Evolutionary conservation across 2,329 filamentous ascomycete species (phyloP), one percentile per base, ranked within the genome.

Genomic region (Aspergillus viridinutans): DNA sequence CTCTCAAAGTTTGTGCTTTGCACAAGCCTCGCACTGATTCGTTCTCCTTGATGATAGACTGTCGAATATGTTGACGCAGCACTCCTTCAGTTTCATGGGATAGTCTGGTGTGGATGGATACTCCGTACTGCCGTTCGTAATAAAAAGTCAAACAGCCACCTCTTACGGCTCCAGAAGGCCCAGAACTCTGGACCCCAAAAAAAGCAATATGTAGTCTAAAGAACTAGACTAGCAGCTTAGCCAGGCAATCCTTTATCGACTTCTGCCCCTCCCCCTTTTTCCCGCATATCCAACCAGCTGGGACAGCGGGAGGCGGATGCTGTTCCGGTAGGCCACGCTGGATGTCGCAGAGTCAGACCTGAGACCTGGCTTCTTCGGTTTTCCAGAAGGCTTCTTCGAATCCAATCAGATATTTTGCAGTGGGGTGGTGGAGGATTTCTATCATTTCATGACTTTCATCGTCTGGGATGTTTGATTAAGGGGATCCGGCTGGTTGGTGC

Each of bases 301-400:
- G 43, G 43, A 26, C 43, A 12, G 17, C 17, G 56, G 50, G 23
- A 43, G 20, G 48, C 21, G 32, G 52, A 50, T 49, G 56, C 58
- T 59, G 57, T 55, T 52, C 28, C 20, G 20, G 29, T 38, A n/a
- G 29, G 12, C 40, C 56, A 50, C 42, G 25, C 54, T 53, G 56
- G 55, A 42, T 54, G 60, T 57, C 53, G 45, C 52, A 59, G 51
- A 56, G 56, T 55, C 40, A 21, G 40, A 20, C 40, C 21, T 38
- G 35, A 43, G 40, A 20, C 40, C 21, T 38, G 35, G 50, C 48
- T 20, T 28, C 20, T 17, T 25, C 26, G 21, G 25, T 23, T 53
- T 62, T 61, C 56, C 51, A 60, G 60, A 61, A 61, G 59, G 50
- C 32, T 60, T 60, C 55, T 54, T 47, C 49, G 28, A 21, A 51